Conservation (phyloP, 2,329 filamentous ascomycete species). For the Verticillium nonalfalfae region DNA sequence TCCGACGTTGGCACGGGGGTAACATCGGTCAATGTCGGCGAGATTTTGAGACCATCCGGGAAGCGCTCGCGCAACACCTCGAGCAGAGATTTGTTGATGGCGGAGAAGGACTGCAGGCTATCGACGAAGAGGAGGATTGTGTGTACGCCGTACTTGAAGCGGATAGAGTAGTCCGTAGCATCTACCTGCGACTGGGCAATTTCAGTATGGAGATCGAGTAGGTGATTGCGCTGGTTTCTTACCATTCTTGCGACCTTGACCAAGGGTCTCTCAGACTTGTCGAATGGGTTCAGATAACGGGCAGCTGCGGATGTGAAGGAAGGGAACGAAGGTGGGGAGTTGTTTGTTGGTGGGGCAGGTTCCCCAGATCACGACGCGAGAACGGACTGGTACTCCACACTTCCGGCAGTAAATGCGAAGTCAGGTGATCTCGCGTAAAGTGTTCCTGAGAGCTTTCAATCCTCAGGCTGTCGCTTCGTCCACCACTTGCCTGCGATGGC, state of each 20-base stretch:
- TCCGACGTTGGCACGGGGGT: slow-evolving; percentile 33
- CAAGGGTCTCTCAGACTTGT: neutral
- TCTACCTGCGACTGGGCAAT: slow-evolving; percentile 15
- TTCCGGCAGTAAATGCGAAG: slow-evolving; percentile 10
- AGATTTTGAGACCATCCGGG: slow-evolving; percentile 40
- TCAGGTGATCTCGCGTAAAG: slow-evolving; percentile 21
- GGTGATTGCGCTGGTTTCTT: neutral
- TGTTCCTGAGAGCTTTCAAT: neutral
- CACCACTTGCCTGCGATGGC: too few relatives aligned
- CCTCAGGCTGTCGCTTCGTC: neutral
- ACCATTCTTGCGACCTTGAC: neutral
- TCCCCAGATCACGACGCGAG: neutral
- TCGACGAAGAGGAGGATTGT: slow-evolving; percentile 65
- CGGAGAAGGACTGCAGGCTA: slow-evolving; percentile 47
- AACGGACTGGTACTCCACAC: neutral
- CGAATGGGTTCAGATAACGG: neutral
- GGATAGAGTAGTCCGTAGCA: slow-evolving; percentile 55
- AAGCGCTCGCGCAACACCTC: slow-evolving; percentile 51
- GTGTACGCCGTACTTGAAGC: slow-evolving; percentile 66
- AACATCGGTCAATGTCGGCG: slow-evolving; percentile 21
- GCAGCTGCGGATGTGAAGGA: neutral
- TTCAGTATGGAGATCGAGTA: neutral
- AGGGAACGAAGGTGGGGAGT: neutral
- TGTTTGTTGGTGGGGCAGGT: slow-evolving; percentile 3
- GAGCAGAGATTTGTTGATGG: slow-evolving; percentile 53